phyloP scores from a whole-genome alignment of 2,329 filamentous ascomycete genomes.

The Coleophoma eucalyptorum region DNA sequence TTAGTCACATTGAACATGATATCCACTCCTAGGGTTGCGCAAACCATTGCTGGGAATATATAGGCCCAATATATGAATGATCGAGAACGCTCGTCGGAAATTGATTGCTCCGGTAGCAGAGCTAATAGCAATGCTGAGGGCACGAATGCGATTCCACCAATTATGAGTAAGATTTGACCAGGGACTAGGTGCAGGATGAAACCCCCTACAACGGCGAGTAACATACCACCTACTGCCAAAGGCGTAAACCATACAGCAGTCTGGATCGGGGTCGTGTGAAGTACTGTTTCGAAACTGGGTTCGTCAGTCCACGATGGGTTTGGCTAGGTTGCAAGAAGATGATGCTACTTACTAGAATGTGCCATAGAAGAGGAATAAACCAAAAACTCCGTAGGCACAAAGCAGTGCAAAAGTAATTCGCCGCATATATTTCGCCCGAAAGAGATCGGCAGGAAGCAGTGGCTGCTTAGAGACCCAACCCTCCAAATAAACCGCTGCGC shows the following conservation, averaged over 20 bases:
- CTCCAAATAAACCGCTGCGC: constrained; percentile 63
- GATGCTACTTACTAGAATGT: constrained; percentile 38
- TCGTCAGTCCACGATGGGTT: background rate
- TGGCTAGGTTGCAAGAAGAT: background rate
- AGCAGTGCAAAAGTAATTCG: constrained; percentile 57
- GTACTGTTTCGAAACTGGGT: constrained; percentile 32
- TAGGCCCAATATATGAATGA: constrained; percentile 72
- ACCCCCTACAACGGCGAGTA: constrained; percentile 55
- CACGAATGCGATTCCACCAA: constrained; percentile 45
- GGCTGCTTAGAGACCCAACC: constrained; percentile 66
- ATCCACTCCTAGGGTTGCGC: constrained; percentile 67
- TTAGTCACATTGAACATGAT: constrained; percentile 71
- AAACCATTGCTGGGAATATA: constrained; percentile 64
- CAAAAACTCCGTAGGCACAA: constrained; percentile 63
- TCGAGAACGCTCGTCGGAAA: too few relatives aligned
- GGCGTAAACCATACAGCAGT: constrained; percentile 65
- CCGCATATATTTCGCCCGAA: constrained; percentile 63
- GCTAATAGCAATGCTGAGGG: constrained; percentile 46
- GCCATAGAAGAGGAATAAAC: constrained; percentile 63
- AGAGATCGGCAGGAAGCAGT: constrained; percentile 64
- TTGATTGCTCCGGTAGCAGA: constrained; percentile 38
- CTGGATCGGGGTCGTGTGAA: constrained; percentile 44
- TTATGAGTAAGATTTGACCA: constrained; percentile 43
- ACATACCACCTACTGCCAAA: constrained; percentile 58
- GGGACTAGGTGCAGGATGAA: constrained; percentile 47